Base-by-base conservation (phyloP, 2,329 filamentous ascomycete genomes). In the Stachybotrys elegans region DNA sequence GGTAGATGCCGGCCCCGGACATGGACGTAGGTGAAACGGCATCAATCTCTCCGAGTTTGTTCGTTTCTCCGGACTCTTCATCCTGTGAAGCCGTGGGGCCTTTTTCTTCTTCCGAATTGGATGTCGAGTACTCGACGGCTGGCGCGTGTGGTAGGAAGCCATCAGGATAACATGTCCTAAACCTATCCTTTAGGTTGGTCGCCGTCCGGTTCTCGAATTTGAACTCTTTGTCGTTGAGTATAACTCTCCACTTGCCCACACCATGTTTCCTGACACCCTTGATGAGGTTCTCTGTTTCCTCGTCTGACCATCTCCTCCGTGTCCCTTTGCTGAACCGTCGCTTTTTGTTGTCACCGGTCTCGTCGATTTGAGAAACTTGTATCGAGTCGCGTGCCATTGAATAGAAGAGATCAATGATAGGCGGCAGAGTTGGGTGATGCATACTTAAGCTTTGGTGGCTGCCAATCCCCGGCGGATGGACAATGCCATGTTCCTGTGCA, bases 191-290 rank as follows among this genome's bases (percentile, higher is more conserved):
- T 13, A 39, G 22, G 17, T 39, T 23, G 5, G 36, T 22, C 17
- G 36, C 21, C 13, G 36, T 39, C 11, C 36, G 36, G 17, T 39
- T 22, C 20, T 39, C 36, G 36, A 39, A 39, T 12, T n/a, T 14
- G 20, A 39, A 39, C 23, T 39, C 36, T 14, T 39, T 14, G 22
- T 39, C 36, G 36, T 39, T 22, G 20, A 39, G 36, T 25, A 39
- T 39, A 2, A 39, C 7, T 4, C 13, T 39, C 36, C 36, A 39
- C 13, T 39, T 39, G 11, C 36, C 36, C 6, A 23, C 20, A 39
- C 36, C 36, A 22, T 39, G 36, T 16, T 39, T 39, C 20, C 23
- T 6, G 2, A 39, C 13, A 23, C 36, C 36, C 36, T n/a, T 39
- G 19, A 39, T 14, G 21, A 39, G 36, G 23, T 22, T 21, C 20